Conservation (phyloP, 106 monocot genomes). For the Phalaenopsis aphrodite region DNA sequence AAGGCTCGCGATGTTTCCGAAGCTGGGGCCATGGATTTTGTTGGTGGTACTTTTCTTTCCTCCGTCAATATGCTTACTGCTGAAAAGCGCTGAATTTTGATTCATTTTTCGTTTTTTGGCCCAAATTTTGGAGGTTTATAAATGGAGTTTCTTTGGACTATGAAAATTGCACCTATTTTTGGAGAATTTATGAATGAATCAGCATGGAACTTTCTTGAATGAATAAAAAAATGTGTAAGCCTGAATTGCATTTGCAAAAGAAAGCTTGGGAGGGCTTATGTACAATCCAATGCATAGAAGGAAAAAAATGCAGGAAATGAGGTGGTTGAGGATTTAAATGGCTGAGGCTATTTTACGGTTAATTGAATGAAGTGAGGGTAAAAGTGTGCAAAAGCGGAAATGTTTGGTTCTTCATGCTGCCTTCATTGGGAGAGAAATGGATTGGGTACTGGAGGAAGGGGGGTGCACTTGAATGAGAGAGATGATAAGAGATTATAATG, state of each 20-base stretch:
- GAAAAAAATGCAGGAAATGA: background rate
- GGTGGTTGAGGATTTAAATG: background rate
- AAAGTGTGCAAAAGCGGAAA: background rate
- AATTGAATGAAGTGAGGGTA: background rate
- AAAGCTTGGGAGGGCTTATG: background rate
- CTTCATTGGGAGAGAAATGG: background rate
- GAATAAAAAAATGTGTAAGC: background rate
- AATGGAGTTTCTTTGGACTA: background rate
- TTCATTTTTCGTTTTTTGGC: background rate
- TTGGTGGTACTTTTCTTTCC: constrained; percentile 47
- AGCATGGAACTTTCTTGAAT: background rate
- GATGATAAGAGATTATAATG: background rate
- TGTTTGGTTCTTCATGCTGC: background rate
- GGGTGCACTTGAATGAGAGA: background rate
- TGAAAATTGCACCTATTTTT: background rate
- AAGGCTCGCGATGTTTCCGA: constrained; percentile 71
- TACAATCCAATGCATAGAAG: background rate
- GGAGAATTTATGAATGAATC: background rate
- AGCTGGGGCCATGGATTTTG: constrained; percentile 66
- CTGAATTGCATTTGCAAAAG: background rate
- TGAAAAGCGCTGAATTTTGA: background rate
- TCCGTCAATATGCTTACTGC: background rate
- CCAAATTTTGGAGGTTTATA: background rate
- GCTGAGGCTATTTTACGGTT: background rate
- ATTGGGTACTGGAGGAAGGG: background rate